These are phyloP conservation scores for Penicillium canescens DNA, from an alignment of 495 filamentous ascomycete species.

Conservation along the genomic window DNA sequence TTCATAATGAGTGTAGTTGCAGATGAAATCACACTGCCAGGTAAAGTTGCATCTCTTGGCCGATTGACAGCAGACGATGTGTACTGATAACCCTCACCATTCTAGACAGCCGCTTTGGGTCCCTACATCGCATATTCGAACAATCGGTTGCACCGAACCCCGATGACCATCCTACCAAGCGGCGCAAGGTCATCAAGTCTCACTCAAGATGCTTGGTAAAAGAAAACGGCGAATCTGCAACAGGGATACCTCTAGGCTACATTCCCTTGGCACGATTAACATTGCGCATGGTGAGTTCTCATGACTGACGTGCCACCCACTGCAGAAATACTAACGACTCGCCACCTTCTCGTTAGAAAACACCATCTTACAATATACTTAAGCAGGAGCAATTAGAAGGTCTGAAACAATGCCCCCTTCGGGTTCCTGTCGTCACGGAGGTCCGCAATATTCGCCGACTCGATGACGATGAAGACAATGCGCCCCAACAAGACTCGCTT, in stretches of 20 bases:
- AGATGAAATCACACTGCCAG: conserved; percentile 21
- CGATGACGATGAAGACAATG: not conserved
- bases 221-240: conserved; percentile 17
- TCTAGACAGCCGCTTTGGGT: conserved; percentile 26
- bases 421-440: conserved; percentile 24
- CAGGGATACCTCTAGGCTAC: conserved; percentile 30
- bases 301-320: not conserved
- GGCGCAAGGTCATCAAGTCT: conserved; percentile 32
- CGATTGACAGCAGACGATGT: not conserved
- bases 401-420: not conserved
- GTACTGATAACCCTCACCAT: conserved; percentile 10
- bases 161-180: conserved; percentile 32
- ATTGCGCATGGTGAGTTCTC: conserved; percentile 33
- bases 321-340: conserved; percentile 7
- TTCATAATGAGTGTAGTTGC: conserved; percentile 28
- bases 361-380: conserved; percentile 10
- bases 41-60: conserved; percentile 8
- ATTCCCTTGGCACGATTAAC: conserved; percentile 38
- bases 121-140: conserved; percentile 25
- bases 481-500: not conserved
- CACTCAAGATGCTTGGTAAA: conserved; percentile 21
- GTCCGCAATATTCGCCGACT: conserved; percentile 1
- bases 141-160: conserved; percentile 10
- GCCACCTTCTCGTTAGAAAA: conserved; percentile 20
- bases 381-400: not conserved